Base-by-base conservation (phyloP, 169 alveolate species). In the Cryptosporidium xiaoi region DNA sequence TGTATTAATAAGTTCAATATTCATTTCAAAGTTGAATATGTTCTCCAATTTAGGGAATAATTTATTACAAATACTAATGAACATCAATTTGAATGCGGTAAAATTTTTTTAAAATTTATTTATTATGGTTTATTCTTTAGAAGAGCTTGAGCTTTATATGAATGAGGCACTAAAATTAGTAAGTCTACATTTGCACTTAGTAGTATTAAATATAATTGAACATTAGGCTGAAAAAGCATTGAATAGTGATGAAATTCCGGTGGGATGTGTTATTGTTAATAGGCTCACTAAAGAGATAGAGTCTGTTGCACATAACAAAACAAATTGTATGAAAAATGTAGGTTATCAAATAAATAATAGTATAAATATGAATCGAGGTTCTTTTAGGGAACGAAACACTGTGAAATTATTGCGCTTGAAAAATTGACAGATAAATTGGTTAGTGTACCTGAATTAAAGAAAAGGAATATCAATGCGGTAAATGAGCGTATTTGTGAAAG, bases 341-440 rank as follows among this genome's bases (percentile, higher is more conserved):
- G 36, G 87, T 33, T 62, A 55, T 55, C 1, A 7, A 15, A 3
- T 15, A 27, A 62, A 15, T 2, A 20, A 40, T 10, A 60, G 33
- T 40, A 16, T 36, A 12, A 24, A n/a, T 46, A 18, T 10, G 16
- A 24, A n/a, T 12, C 18, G 29, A 60, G 13, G 20, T 56, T 36
- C 51, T 33, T 40, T 60, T 34, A 77, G 87, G 87, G 77, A 24
- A 77, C 87, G 36, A 56, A 71, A 40, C 87, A 77, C 27, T 77
- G 87, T 36, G 87, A 77, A 62, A 62, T 77, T 8, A 65, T 77
- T 24, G 87, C 87, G 15, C 48, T 77, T 18, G 87, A 77, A 48
- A 60, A 31, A 48, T 36, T 77, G 33, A 24, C 40, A 36, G 36
- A 56, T 44, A 77, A 62, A 29, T 16, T 67, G 5, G 40, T 18